Conservation (phyloP, 441 rosid genomes). For the Mallotus japonicus region DNA sequence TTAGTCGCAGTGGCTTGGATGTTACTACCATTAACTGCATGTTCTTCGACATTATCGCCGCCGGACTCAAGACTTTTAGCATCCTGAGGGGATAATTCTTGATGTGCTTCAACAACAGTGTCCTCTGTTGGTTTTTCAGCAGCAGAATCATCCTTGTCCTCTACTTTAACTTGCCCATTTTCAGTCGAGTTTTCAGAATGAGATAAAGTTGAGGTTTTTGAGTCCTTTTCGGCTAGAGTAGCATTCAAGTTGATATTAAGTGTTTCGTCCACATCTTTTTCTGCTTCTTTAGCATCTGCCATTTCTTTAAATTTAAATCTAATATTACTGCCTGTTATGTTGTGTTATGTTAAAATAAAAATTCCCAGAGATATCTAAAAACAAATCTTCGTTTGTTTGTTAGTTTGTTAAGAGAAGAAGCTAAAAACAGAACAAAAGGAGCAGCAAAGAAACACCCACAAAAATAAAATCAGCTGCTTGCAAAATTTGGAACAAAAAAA, state of each 20-base stretch:
- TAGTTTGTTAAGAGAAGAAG: too few species aligned
- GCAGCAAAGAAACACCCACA: too few species aligned
- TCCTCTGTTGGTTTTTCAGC: neutral
- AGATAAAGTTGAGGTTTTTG: constrained; percentile 4
- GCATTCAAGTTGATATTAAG: constrained; percentile 12
- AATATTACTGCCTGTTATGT: neutral
- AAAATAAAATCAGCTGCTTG: too few species aligned
- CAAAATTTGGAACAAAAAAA: too few species aligned
- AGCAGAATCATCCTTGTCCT: neutral
- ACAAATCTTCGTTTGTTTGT: neutral
- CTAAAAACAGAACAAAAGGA: too few species aligned
- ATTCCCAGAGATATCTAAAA: neutral
- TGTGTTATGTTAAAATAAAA: neutral
- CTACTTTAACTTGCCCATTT: constrained; percentile 1
- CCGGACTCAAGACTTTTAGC: neutral
- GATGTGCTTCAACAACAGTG: neutral
- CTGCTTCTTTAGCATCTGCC: constrained; percentile 17
- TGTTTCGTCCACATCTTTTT: constrained; percentile 13
- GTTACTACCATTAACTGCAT: neutral
- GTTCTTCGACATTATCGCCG: neutral
- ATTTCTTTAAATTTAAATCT: constrained; percentile 6
- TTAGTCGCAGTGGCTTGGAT: constrained; percentile 5
- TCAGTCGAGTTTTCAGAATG: neutral
- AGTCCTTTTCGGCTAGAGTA: constrained; percentile 1
- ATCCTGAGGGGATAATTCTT: constrained; percentile 2